Base-by-base conservation (phyloP, 352 stramenopile species). In the Pythium aquatile region DNA sequence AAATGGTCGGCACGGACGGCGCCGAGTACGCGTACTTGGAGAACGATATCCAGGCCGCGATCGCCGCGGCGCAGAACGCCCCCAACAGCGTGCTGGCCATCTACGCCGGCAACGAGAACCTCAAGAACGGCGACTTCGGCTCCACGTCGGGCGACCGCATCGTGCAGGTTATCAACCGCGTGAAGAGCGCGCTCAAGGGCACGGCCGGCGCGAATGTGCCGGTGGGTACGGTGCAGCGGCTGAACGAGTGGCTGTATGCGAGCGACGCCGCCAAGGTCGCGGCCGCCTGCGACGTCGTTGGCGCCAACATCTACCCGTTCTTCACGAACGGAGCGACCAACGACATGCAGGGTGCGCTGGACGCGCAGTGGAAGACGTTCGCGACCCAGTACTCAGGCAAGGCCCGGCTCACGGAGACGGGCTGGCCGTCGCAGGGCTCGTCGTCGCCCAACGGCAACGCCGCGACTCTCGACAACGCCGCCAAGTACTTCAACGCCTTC, bases 31-130 rank as follows among this genome's bases (percentile, higher is more conserved):
- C 9, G 33, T 72, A 67, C 65, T 46, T 72, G 3, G 78, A 90
- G 52, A 72, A 74, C 26, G 80, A 91, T 66, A 85, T 93, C 62
- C 37, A 83, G 32, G 82, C 85, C 28, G 81, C 81, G 26, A 84
- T 85, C 63, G 63, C 72, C 6, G 85, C 78, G 40, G 84, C 76
- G 30, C 46, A 69, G 39, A 54, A 48, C 26, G 68, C 85, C 61
- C 69, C 79, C 0, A 39, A 60, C 16, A 63, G 54, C 0, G 69
- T 93, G n/a, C 64, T 87, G 26, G 72, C 70, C 8, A 75, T 93
- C 49, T 91, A 79, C 68, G 81, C 88, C 30, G 85, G 85, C 44
- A 93, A 91, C 74, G 85, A 93, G 59, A 75, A 87, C 76, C 70
- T 93, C 17, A 59, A 70, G 47, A 87, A 87, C 68, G 66, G 72